Base-by-base conservation (phyloP, 257 asterid species). In the Nicotiana attenuata region DNA sequence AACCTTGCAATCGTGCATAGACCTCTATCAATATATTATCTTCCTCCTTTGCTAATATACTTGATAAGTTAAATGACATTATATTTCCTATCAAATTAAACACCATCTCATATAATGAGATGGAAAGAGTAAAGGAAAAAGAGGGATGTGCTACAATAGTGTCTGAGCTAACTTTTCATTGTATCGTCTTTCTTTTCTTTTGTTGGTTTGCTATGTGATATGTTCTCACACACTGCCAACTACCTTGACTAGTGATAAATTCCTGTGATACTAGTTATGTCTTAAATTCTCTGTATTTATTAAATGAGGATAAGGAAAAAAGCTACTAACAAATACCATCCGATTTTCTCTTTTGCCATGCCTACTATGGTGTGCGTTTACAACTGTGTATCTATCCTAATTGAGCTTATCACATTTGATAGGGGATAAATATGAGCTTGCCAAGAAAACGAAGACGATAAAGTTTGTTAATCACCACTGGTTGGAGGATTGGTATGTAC, bases 351-450 rank as follows among this genome's bases (percentile, higher is more conserved):
- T 26, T 73, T 73, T 26, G 10, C 4, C 63, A 26, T 75, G 63
- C 28, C 24, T 50, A 19, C 52, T 24, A 4, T 24, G 45, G 41
- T 75, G 52, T 7, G 26, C 17, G 1, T 26, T 50, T 26, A 50
- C 63, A 9, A 26, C 10, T 52, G 17, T 26, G 16, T 75, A 50
- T 50, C 5, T 24, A 9, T 52, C 47, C 64, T 50, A 52, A 75
- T 26, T 75, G 24, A 24, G 80, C 26, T 50, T 29, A 31, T 81
- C 53, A 81, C 38, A 84, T 68, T 85, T 80, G 20, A 75, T 86
- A 96, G 99, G 99, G 77, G 97, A 92, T 83, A 96, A 96, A 79
- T 96, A 90, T 80, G 97, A 90, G 83, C 96, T 94, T 83, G 99
- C 97, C 83, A 93, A 89, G 93, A 94, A 83, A 81, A 22, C 91